Evolutionary conservation across 306 rosid species (phyloP), one percentile per base, ranked within the genome.

Genomic region (Rubus parviflorus): DNA sequence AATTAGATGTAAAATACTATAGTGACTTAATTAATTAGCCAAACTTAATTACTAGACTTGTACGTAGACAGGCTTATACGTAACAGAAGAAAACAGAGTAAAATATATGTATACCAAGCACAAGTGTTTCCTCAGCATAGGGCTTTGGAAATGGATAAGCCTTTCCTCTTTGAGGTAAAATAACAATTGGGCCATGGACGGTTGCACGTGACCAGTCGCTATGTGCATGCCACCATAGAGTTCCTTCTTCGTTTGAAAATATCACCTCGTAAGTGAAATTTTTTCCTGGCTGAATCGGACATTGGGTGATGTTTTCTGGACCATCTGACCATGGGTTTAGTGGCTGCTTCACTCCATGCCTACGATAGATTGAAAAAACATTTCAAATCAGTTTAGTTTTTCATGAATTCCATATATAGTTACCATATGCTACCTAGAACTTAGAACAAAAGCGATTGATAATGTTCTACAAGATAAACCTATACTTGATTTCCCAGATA

Each of bases 271-370:
- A 54, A 1, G 74, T 77, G 46, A 77, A 77, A 6, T 8, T 68
- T 5, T 54, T 68, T 25, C 81, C 75, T 16, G 75, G 75, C 16
- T 41, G 10, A 16, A 77, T 77, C 2, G 81, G 81, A 17, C 81
- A 77, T 6, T 77, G 75, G 1, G 81, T 77, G 37, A 77, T 53
- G 46, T 68, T 67, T 30, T 77, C 75, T 0, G 75, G 80, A 23
- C 80, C 80, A 43, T 77, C 80, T 3, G 80, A 77, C 81, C 81
- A 77, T 54, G 81, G 81, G 16, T 77, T 77, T 43, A 35, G 57
- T 23, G 81, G 81, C 15, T 77, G 75, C 20, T 43, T 77, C 68
- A 77, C 81, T 77, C 81, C 81, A 38, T 77, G 80, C 74, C 80
- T 76, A 22, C 61, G 35, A 30, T 48, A 20, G 15, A 79, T 68